Conservation (phyloP, 352 stramenopile genomes). For the Thalassiosira oceanica region DNA sequence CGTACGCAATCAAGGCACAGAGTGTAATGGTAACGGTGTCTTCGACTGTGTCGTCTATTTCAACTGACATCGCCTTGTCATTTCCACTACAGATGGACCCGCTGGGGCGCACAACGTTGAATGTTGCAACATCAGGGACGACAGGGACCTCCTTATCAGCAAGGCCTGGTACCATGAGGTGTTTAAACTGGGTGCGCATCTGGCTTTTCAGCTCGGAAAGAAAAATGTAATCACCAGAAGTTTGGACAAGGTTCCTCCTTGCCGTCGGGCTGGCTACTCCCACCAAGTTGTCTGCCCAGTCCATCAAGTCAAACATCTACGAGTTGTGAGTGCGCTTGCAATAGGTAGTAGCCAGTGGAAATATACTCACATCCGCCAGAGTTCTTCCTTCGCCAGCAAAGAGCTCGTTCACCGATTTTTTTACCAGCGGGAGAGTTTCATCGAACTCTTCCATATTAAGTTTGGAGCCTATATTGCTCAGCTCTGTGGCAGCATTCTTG, state of each 20-base stretch:
- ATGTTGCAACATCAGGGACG: conserved; percentile 17
- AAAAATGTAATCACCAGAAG: conserved; percentile 14
- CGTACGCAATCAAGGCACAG: conserved; percentile 34
- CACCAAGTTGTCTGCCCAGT: too few species aligned
- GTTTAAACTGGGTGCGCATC: conserved; percentile 17
- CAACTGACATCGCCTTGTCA: conserved; percentile 32
- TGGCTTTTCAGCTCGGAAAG: conserved; percentile 18
- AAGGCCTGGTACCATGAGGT: conserved; percentile 4
- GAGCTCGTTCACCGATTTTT: conserved; percentile 23
- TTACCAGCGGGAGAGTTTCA: conserved; percentile 21
- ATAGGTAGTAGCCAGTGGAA: too few species aligned
- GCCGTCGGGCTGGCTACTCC: too few species aligned
- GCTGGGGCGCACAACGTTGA: conserved; percentile 3
- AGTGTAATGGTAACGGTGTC: conserved; percentile 17
- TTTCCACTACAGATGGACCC: conserved; percentile 22
- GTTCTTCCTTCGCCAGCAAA: conserved; percentile 20
- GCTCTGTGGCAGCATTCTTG: neutral
- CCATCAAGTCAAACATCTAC: too few species aligned
- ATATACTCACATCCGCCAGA: too few species aligned
- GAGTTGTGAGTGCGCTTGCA: too few species aligned
- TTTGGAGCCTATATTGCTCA: too few species aligned
- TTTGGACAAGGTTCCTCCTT: too few species aligned
- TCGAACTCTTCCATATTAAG: too few species aligned
- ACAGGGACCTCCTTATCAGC: neutral
- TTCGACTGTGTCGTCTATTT: conserved; percentile 7